These are phyloP conservation scores for Canavalia gladiata DNA, from an alignment of 306 rosid genomes.

Conservation along the genomic window DNA sequence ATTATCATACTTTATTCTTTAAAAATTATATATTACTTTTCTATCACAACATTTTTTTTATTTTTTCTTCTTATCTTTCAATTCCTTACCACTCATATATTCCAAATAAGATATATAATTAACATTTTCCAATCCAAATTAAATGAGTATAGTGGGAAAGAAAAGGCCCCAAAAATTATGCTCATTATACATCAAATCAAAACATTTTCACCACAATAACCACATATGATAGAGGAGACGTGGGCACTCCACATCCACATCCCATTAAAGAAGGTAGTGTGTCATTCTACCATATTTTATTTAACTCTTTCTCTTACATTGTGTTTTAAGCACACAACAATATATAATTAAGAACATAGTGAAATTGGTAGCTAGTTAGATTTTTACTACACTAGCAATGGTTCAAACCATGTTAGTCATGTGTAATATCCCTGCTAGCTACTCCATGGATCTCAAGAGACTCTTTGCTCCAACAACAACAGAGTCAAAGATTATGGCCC, in stretches of 20 bases:
- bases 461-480: conserved; percentile 65
- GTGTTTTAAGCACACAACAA: neutral
- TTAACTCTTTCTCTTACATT: conserved; percentile 19
- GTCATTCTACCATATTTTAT: conserved; percentile 20
- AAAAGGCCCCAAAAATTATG: neutral
- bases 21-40: too few relatives aligned
- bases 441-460: conserved; percentile 60
- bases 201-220: conserved; percentile 50
- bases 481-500: conserved; percentile 67
- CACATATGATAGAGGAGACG: conserved; percentile 57
- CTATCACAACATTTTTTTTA: too few relatives aligned
- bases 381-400: conserved; percentile 50
- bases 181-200: conserved; percentile 21
- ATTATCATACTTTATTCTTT: too few relatives aligned
- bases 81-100: too few relatives aligned
- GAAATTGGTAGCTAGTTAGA: neutral
- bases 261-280: conserved; percentile 16
- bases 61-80: too few relatives aligned
- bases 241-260: conserved; percentile 82
- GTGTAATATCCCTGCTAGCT: conserved; percentile 66
- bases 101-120: too few relatives aligned
- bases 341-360: neutral
- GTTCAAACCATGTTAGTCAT: conserved; percentile 86
- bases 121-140: too few relatives aligned
- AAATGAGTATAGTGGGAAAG: neutral